Evolutionary conservation across 805 yeast species (phyloP), one percentile per base, ranked within the genome.

Genomic region (Suhomyces sp.): DNA sequence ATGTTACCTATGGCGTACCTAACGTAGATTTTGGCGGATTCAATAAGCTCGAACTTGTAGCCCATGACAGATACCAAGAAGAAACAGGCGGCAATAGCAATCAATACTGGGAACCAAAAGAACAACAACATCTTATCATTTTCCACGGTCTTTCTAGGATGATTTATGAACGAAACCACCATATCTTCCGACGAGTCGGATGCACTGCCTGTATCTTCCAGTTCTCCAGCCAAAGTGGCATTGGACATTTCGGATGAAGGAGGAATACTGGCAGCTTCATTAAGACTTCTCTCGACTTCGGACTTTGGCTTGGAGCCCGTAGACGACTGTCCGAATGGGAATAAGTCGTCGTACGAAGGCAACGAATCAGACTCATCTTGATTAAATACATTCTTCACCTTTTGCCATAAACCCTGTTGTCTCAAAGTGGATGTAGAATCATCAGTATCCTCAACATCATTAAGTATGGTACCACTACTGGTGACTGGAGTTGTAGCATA

Each of bases 61-160:
- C 78, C 79, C 62, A 74, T 66, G 15, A 72, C 64, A n/a, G 68
- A 62, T 21, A 73, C 63, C 59, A 79, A 65, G 49, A 79, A 73
- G 58, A 77, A 73, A 6, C 83, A 69, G 2, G 83, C 71, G 15
- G 85, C 67, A 29, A 88, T 64, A 19, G 85, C 59, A 48, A 89
- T 70, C 65, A 82, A 69, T 37, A 88, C 78, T 12, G 97, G 97
- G 52, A 91, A 70, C 97, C 97, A 92, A 78, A 92, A 91, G 66
- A 92, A 89, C 54, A 89, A 71, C 56, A 92, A 75, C 89, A 90
- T 86, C 62, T 82, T 86, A 68, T 92, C 97, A 61, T 89, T 87
- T 59, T 75, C 77, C 35, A 81, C 72, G 0, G 82, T 71, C 58
- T 79, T 80, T 22, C 81, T 61, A 5, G 78, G 76, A 51, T 68